Percentiles rank a stretch among this genome's conserved stretches.
Conservation (phyloP, 2,329 filamentous ascomycete genomes). For the Coniochaeta sp. region DNA sequence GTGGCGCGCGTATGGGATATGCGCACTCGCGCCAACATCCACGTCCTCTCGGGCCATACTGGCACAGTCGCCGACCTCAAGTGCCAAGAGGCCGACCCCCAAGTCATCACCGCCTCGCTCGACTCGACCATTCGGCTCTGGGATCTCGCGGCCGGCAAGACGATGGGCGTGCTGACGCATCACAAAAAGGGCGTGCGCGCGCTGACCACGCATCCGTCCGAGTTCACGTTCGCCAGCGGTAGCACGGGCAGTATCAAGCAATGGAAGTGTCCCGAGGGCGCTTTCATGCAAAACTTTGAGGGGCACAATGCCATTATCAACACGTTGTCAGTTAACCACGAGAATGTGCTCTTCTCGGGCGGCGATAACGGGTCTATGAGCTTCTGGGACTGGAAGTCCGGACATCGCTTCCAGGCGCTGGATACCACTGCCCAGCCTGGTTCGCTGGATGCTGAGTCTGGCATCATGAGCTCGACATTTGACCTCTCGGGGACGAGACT, state of each 20-base stretch:
- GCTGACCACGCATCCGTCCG: constrained; percentile 75
- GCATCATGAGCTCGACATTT: constrained; percentile 90
- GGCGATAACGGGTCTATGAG: constrained; percentile 93
- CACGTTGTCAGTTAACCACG: constrained; percentile 83
- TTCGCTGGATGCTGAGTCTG: constrained; percentile 86
- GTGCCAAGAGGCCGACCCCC: constrained; percentile 93
- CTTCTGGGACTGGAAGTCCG: constrained; percentile 99
- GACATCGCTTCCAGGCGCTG: constrained; percentile 80
- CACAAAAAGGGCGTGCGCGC: constrained; percentile 96
- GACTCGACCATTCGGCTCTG: constrained; percentile 88
- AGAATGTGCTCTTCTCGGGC: constrained; percentile 91
- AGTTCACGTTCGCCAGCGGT: constrained; percentile 93
- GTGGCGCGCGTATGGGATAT: constrained; percentile 98
- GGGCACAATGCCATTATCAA: constrained; percentile 97
- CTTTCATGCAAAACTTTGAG: constrained; percentile 99
- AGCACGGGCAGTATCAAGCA: constrained; percentile 96
- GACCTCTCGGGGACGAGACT: constrained; percentile 82
- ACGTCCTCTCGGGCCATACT: constrained; percentile 86
- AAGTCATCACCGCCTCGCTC: constrained; percentile 88
- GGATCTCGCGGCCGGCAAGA: constrained; percentile 94
- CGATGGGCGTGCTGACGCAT: constrained; percentile 91
- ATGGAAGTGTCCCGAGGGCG: constrained; percentile 97
- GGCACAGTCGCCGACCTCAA: constrained; percentile 82
- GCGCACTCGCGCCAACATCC: constrained; percentile 91
- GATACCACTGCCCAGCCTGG: constrained; percentile 93